Base-by-base conservation (phyloP, 2,329 filamentous ascomycete genomes). In the Rutstroemia sp. region DNA sequence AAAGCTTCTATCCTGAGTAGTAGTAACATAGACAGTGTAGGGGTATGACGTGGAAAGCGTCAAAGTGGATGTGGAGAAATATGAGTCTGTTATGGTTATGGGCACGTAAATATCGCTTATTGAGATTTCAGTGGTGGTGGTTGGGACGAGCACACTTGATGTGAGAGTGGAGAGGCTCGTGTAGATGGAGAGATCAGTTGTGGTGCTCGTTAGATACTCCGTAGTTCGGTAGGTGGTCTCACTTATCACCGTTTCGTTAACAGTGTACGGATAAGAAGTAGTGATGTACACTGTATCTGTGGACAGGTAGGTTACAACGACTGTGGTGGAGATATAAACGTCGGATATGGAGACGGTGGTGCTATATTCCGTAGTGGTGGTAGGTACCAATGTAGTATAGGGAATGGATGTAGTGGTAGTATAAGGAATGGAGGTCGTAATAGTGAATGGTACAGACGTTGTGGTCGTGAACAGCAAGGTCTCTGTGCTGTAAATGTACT, bases 201-300 rank as follows among this genome's bases (percentile, higher is more conserved):
- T 23, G n/a, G 51, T 54, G 19, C 8, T 54, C 6, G 39, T 48
- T 8, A 19, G 14, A 38, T 38, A 54, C 16, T 54, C 19, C 5
- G 55, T 57, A 21, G 50, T 48, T 17, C 49, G 41, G 5, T 38
- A 38, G 0, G 55, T 57, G 37, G 23, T 34, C 16, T 56, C 46
- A 46, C 21, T 51, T 25, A 51, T 51, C 10, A 51, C 14, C 21
- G 48, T 51, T 27, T 48, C 38, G 34, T 14, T 56, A 14, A 58
- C 45, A 12, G 51, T 56, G 3, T 48, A 41, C 19, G 56, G 56
- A 47, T 58, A 58, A 23, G 56, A 58, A 45, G 45, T 58, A 3
- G 56, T 44, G 21, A 51, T 41, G n/a, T 41, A 51, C 6, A 23
- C 17, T 25, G 48, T 51, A 17, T 51, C 48, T 23, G 48, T 51